Conservation (phyloP, 2,329 filamentous ascomycete genomes). For the Monosporascus sp. region DNA sequence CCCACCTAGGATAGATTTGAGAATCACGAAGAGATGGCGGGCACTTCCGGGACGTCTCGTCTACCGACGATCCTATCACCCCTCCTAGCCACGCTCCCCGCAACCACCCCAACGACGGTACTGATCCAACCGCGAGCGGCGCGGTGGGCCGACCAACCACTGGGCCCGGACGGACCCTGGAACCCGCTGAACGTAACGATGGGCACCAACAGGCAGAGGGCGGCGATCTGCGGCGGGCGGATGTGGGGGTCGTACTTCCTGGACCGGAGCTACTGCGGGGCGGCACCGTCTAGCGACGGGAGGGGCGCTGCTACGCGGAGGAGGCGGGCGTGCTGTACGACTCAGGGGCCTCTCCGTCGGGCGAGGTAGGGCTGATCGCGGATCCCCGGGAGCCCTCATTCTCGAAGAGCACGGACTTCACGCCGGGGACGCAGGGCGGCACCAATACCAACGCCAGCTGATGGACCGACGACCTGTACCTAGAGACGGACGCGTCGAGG, state of each 20-base stretch:
- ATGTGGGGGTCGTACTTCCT: conserved; percentile 16
- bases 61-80: too few species aligned
- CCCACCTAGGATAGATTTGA: too few species aligned
- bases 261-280: conserved; percentile 8
- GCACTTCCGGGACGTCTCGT: too few species aligned
- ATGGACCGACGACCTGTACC: not conserved
- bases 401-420: not conserved
- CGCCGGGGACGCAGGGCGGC: not conserved
- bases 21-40: too few species aligned
- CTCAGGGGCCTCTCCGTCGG: too few species aligned
- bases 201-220: conserved; percentile 4
- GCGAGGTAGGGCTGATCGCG: too few species aligned
- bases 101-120: too few species aligned
- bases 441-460: not conserved
- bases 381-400: too few species aligned
- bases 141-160: not conserved
- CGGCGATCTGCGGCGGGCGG: conserved; percentile 16
- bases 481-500: not conserved
- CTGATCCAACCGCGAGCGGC: too few species aligned
- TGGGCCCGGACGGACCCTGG: conserved; percentile 27
- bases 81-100: too few species aligned
- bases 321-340: conserved; percentile 1
- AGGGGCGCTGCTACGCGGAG: conserved; percentile 5
- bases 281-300: conserved; percentile 3
- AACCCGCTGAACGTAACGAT: conserved; percentile 14